A percentile compares a stretch with the other conserved stretches of the same genome.
Conservation (phyloP, 257 asterid genomes). For the Solanum arcanum region DNA sequence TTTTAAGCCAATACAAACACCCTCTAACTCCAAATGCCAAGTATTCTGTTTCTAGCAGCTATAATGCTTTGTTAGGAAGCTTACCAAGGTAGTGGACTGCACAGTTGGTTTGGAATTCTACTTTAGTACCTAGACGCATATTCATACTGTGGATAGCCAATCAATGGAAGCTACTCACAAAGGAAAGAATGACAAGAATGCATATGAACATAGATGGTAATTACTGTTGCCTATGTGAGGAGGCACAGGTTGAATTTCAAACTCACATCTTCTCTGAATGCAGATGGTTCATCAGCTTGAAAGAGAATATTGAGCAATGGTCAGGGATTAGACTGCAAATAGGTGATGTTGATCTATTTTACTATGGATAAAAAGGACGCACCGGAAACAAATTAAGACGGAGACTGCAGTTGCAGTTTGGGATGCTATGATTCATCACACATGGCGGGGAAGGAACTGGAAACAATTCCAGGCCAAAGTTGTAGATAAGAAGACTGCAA, state of each 20-base stretch:
- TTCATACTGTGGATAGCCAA: neutral
- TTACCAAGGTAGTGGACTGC: neutral
- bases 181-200: neutral
- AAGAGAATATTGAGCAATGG: neutral
- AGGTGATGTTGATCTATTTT: neutral
- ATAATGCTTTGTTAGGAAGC: neutral
- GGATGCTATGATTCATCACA: neutral
- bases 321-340: neutral
- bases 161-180: neutral
- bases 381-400: neutral
- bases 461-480: neutral
- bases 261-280: neutral
- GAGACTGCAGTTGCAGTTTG: neutral
- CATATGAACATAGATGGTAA: neutral
- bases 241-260: neutral
- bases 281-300: neutral
- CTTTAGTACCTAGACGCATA: neutral
- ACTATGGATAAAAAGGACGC: neutral
- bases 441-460: neutral
- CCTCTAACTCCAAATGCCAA: neutral
- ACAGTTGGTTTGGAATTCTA: neutral
- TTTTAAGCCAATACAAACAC: neutral
- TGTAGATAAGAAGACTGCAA: neutral
- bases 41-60: neutral
- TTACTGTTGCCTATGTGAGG: neutral